Evolutionary conservation across 1,139 yeast species (phyloP).

Genomic region (Geotrichum reessii): DNA sequence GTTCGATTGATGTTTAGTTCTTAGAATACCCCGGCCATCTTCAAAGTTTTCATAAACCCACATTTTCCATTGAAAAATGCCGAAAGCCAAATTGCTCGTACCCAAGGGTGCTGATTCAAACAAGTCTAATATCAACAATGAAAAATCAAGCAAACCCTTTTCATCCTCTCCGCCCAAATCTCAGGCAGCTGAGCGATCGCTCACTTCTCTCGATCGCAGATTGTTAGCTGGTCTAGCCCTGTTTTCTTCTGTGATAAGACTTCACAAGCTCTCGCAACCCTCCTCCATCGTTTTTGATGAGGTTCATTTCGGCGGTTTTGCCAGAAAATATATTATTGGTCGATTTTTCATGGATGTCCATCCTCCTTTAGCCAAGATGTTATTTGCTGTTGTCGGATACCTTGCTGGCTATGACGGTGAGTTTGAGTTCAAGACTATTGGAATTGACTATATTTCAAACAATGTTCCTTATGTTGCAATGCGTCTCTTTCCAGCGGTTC

Average conservation of each 20-base stretch:
- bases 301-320: conserved; percentile 62
- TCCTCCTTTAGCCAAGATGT: conserved; percentile 93
- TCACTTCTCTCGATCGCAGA: conserved; percentile 27
- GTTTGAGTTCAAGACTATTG: conserved; percentile 87
- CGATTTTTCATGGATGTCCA: conserved; percentile 88
- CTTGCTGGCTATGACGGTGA: conserved; percentile 81
- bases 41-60: not conserved
- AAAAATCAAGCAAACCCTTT: not conserved
- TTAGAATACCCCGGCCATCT: not conserved
- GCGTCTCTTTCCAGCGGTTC: conserved; percentile 79
- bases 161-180: conserved; percentile 28
- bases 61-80: not conserved
- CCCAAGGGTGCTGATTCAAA: not conserved
- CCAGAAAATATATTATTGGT: conserved; percentile 58
- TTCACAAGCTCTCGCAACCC: conserved; percentile 60
- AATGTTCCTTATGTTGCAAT: conserved; percentile 64
- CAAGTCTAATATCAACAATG: not conserved
- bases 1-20: not conserved
- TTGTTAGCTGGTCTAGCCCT: conserved; percentile 48
- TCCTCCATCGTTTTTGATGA: conserved; percentile 89
- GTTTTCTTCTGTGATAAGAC: conserved; percentile 53
- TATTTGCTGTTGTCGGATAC: conserved; percentile 88
- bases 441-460: conserved; percentile 66
- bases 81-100: not conserved
- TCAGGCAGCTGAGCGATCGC: conserved; percentile 33